Conservation (phyloP, 2,329 filamentous ascomycete genomes). For the Botrytis pseudocinerea region DNA sequence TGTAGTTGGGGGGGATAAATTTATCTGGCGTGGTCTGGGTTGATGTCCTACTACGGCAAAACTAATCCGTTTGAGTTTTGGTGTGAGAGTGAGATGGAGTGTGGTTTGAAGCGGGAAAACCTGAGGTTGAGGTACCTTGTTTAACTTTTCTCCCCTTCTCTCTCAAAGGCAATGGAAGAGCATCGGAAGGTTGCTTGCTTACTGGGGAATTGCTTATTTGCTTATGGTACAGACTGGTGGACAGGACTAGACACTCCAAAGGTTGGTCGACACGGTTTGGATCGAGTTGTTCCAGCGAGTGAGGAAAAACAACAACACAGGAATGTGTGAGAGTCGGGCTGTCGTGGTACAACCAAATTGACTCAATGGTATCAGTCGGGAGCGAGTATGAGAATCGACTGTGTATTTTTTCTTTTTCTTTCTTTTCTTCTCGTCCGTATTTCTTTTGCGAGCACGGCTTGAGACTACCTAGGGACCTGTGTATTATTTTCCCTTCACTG, state of each 20-base stretch:
- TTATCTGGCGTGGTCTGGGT: conserved; percentile 1
- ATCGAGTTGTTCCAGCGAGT: neutral
- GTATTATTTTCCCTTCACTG: neutral
- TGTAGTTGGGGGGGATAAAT: neutral
- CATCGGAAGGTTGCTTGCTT: neutral
- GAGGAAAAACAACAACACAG: neutral
- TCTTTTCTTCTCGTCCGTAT: neutral
- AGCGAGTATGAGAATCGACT: neutral
- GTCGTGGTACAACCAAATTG: neutral
- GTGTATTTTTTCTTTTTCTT: too few relatives aligned
- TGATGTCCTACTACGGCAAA: neutral
- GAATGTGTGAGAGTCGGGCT: neutral
- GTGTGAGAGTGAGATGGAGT: neutral
- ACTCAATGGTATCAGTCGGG: neutral
- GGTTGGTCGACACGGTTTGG: too few relatives aligned
- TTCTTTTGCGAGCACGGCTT: neutral
- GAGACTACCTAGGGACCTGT: neutral
- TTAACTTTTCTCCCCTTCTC: neutral
- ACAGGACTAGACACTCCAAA: neutral
- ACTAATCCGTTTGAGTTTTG: conserved; percentile 8
- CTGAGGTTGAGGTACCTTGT: neutral
- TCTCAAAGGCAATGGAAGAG: neutral
- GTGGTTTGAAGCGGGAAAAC: neutral
- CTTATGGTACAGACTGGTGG: neutral
- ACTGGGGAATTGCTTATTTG: neutral